phyloP scores from a whole-genome alignment of 106 monocot genomes.

The Dioscorea zingiberensis region DNA sequence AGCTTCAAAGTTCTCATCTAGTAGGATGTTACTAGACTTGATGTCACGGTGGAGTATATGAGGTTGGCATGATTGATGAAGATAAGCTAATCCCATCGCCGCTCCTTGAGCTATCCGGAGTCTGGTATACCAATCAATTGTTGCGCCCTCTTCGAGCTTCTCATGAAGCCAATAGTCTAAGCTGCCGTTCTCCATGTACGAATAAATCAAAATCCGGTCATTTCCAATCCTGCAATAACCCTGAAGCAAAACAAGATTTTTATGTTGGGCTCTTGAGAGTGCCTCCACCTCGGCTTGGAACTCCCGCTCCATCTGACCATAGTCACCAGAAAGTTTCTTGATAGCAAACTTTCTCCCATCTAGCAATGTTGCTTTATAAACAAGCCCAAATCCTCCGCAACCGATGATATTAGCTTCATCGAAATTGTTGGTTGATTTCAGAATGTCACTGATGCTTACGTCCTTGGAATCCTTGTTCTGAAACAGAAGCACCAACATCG shows the following conservation, averaged over 20 bases:
- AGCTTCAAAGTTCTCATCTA: constrained; percentile 23
- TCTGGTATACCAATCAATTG: constrained; percentile 11
- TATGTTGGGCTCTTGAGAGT: constrained; percentile 17
- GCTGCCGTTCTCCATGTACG: constrained; percentile 23
- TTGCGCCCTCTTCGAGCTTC: constrained; percentile 7
- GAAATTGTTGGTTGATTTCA: constrained; percentile 16
- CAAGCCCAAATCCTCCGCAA: constrained; percentile 19
- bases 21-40: constrained; percentile 24
- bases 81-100: constrained; percentile 19
- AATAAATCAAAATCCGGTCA: constrained; percentile 18
- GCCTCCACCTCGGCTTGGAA: constrained; percentile 21
- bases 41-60: constrained; percentile 25
- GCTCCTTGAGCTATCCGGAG: constrained; percentile 22
- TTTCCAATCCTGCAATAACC: constrained; percentile 17
- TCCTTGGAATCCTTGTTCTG: constrained; percentile 16
- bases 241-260: constrained; percentile 20
- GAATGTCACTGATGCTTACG: constrained; percentile 10
- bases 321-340: constrained; percentile 19
- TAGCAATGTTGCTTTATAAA: constrained; percentile 17
- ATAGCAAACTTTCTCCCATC: constrained; percentile 18
- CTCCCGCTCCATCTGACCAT: constrained; percentile 25
- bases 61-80: constrained; percentile 23
- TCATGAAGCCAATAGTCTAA: constrained; percentile 30
- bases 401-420: constrained; percentile 25
- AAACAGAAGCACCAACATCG: constrained; percentile 27